Conservation (phyloP, 2,329 filamentous ascomycete genomes). For the Tolypocladium cylindrosporum region DNA sequence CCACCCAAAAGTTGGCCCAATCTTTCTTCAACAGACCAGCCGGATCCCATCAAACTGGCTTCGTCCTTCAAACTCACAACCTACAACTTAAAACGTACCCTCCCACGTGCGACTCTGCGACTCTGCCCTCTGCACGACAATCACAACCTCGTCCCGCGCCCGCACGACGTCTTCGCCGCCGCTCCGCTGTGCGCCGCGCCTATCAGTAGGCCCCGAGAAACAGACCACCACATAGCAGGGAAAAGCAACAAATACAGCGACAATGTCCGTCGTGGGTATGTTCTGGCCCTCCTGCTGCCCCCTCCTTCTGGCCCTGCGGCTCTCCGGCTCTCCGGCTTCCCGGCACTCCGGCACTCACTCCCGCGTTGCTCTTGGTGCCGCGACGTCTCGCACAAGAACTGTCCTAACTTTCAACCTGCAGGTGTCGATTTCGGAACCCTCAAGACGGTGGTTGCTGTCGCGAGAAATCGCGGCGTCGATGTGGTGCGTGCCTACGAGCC, state of each 20-base stretch:
- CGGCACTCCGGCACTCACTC: background rate
- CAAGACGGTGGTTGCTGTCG: conserved; percentile 95
- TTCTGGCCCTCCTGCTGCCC: conserved; percentile 5
- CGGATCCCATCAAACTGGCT: background rate
- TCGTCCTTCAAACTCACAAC: background rate
- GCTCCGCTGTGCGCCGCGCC: background rate
- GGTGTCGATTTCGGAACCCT: conserved; percentile 93
- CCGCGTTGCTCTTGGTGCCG: background rate
- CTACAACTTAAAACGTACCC: background rate
- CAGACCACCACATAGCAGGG: conserved; percentile 4
- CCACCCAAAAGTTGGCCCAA: background rate
- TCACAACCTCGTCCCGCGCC: background rate
- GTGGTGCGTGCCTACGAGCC: conserved; percentile 58
- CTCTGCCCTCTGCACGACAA: background rate
- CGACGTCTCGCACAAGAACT: background rate
- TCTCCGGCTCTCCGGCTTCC: background rate
- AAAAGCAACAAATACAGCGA: conserved; percentile 20
- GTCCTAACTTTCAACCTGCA: conserved; percentile 17
- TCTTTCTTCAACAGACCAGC: background rate
- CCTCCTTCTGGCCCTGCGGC: background rate
- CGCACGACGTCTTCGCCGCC: background rate
- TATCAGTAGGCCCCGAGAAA: background rate
- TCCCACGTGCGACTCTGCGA: background rate
- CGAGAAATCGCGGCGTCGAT: conserved; percentile 96
- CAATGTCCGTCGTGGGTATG: conserved; percentile 48